These are phyloP conservation scores for Solanum chacoense DNA, from an alignment of 305 asterid species.

Conservation along the genomic window DNA sequence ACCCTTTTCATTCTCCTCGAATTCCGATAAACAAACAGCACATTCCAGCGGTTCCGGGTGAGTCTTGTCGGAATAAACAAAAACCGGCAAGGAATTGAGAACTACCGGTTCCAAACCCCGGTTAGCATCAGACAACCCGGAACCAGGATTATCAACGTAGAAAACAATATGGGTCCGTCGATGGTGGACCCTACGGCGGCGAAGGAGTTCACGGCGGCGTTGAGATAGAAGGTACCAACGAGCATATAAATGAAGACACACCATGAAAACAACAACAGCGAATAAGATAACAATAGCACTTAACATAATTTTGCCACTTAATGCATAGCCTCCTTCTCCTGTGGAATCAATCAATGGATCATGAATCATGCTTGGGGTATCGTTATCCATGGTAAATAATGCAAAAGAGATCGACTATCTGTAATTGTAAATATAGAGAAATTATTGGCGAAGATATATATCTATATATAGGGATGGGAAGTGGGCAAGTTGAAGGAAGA, in stretches of 20 bases:
- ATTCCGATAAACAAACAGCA: constrained; percentile 71
- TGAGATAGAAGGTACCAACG: constrained; percentile 48
- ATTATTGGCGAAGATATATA: neutral
- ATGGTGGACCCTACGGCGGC: constrained; percentile 40
- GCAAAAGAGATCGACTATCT: neutral
- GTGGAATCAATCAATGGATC: constrained; percentile 3
- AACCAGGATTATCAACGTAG: constrained; percentile 25
- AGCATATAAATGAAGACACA: constrained; percentile 55
- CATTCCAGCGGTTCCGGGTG: constrained; percentile 36
- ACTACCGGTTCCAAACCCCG: constrained; percentile 59
- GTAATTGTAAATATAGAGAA: neutral
- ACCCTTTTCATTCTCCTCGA: constrained; percentile 45
- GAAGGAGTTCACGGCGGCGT: constrained; percentile 43
- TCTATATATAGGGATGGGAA: neutral
- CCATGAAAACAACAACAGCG: constrained; percentile 53
- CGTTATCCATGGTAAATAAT: neutral
- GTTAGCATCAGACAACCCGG: constrained; percentile 13
- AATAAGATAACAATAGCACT: constrained; percentile 51
- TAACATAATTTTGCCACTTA: constrained; percentile 75
- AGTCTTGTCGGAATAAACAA: constrained; percentile 24
- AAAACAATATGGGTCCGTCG: constrained; percentile 41
- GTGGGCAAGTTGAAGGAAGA: neutral
- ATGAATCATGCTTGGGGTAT: neutral
- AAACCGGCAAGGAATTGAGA: constrained; percentile 44
- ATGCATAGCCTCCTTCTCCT: constrained; percentile 39